A percentile compares a stretch with the other conserved stretches of the same genome.
These are phyloP conservation scores for Aaosphaeria pasadenensis DNA, from an alignment of 2,329 filamentous ascomycete genomes.

Conservation along the genomic window DNA sequence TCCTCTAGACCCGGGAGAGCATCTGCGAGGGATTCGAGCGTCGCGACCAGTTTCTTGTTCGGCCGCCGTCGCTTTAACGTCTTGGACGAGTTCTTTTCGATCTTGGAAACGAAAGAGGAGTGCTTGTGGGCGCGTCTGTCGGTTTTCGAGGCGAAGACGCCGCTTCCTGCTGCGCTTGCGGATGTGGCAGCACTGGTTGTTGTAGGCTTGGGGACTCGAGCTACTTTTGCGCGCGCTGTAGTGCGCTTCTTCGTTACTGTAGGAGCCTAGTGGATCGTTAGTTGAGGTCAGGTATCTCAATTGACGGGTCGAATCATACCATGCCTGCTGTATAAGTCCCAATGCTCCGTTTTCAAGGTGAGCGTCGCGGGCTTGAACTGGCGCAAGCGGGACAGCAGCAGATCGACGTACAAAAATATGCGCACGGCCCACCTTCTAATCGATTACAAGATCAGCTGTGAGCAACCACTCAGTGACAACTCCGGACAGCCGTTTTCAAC, in stretches of 20 bases:
- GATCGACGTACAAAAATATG: no score
- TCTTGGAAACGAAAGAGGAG: conserved; percentile 72
- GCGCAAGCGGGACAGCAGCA: no score
- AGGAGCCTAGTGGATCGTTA: conserved; percentile 14
- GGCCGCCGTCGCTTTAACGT: conserved; percentile 64
- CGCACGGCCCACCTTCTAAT: no score
- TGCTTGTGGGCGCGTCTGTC: conserved; percentile 83
- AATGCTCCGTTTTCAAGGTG: no score
- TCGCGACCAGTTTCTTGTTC: conserved; percentile 74
- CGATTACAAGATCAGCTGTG: no score
- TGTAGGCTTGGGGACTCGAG: conserved; percentile 20
- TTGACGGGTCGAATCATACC: no score
- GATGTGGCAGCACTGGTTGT: background rate
- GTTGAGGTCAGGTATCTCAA: no score
- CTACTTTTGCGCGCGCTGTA: conserved; percentile 32
- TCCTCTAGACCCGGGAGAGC: conserved; percentile 67
- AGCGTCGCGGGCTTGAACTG: no score
- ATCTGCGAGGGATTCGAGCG: conserved; percentile 72
- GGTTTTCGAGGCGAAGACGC: conserved; percentile 71
- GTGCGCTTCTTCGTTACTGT: conserved; percentile 32
- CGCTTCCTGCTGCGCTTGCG: conserved; percentile 34
- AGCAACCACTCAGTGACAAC: no score
- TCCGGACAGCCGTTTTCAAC: no score
- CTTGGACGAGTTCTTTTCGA: conserved; percentile 60
- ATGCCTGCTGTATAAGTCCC: no score